These are phyloP conservation scores for Magnaporthiopsis incrustans DNA, from an alignment of 2,329 filamentous ascomycete species.

Conservation along the genomic window DNA sequence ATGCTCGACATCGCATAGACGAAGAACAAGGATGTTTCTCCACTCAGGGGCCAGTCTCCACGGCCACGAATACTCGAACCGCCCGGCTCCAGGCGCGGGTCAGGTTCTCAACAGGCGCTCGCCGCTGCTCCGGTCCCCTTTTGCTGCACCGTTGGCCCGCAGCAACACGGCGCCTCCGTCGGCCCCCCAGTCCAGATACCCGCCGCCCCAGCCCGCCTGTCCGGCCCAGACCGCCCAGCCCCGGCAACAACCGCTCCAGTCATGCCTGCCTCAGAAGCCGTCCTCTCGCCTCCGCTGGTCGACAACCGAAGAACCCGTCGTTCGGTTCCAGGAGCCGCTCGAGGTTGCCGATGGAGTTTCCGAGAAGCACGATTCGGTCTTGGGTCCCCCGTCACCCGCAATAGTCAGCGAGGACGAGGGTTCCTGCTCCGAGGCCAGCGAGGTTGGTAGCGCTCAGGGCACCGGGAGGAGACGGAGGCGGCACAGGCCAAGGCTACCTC, in stretches of 20 bases:
- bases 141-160: slow-evolving; percentile 26
- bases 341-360: slow-evolving; percentile 13
- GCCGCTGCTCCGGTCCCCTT: slow-evolving; percentile 34
- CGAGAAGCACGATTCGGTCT: slow-evolving; percentile 14
- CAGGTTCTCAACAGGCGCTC: slow-evolving; percentile 25
- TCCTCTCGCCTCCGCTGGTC: background rate
- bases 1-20: slow-evolving; percentile 1
- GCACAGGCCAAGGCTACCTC: slow-evolving; percentile 17
- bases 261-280: background rate
- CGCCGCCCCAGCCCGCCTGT: background rate
- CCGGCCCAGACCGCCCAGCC: background rate
- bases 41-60: slow-evolving; percentile 52
- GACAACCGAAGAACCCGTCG: slow-evolving; percentile 27
- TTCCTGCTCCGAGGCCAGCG: slow-evolving; percentile 38
- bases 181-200: slow-evolving; percentile 6
- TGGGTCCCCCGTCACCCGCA: slow-evolving; percentile 13
- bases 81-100: slow-evolving; percentile 23
- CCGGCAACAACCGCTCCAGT: slow-evolving; percentile 1
- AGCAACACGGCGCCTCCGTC: slow-evolving; percentile 8
- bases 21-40: slow-evolving; percentile 41
- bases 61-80: slow-evolving; percentile 49
- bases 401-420: slow-evolving; percentile 42
- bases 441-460: slow-evolving; percentile 23
- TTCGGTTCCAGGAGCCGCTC: slow-evolving; percentile 36
- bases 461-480: slow-evolving; percentile 13